These are phyloP conservation scores for Ceratobasidium sp. DNA, from an alignment of 1,284 basidiomycete species.

Conservation along the genomic window DNA sequence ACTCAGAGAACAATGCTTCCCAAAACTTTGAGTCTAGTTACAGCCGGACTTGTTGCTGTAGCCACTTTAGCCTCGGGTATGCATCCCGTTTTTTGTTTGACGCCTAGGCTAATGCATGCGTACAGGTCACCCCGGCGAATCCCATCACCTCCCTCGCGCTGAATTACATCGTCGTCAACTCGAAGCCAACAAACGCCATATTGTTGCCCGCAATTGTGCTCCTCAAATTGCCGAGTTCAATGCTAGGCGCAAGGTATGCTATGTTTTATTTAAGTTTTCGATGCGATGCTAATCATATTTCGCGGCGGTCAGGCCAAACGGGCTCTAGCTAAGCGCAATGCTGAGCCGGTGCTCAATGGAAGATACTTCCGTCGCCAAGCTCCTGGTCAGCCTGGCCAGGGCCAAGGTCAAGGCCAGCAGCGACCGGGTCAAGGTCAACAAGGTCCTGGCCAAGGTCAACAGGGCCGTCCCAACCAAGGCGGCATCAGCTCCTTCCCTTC, in stretches of 20 bases:
- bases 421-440: background rate
- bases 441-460: background rate
- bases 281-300: background rate
- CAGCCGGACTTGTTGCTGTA: background rate
- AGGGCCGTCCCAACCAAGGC: background rate
- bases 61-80: background rate
- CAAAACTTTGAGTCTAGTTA: background rate
- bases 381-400: background rate
- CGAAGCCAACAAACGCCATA: conserved; percentile 31
- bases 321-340: background rate
- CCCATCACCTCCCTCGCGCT: conserved; percentile 18
- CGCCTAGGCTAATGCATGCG: too few relatives aligned
- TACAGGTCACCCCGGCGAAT: conserved; percentile 31
- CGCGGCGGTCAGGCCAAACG: background rate
- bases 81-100: too few relatives aligned
- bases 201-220: conserved; percentile 33
- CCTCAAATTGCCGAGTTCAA: conserved; percentile 37
- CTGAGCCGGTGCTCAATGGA: background rate
- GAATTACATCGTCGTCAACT: conserved; percentile 28
- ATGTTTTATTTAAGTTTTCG: background rate
- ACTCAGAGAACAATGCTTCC: too few relatives aligned
- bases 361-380: background rate
- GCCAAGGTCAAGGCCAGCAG: background rate
- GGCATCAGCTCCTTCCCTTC: background rate
- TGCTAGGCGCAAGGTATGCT: conserved; percentile 30